Evolutionary conservation across 495 filamentous ascomycete genomes (phyloP).

Genomic region (Penicillium ucsense): DNA sequence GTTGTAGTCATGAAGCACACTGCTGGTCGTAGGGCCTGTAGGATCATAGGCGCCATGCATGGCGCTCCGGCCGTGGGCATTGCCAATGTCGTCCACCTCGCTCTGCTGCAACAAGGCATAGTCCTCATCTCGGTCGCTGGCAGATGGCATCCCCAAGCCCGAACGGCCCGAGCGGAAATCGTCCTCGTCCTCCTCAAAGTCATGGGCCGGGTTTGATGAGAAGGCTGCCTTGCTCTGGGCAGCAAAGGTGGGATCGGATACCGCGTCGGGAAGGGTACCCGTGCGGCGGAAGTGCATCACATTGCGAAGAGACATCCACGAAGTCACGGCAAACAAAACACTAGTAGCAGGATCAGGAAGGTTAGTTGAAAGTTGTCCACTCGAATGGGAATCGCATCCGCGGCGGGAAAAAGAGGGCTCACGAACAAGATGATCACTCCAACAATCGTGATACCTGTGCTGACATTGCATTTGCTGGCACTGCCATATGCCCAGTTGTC

Average conservation of each 20-base stretch:
- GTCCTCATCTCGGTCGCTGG: conserved; percentile 35
- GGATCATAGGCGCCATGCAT: conserved; percentile 33
- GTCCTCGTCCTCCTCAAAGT: conserved; percentile 40
- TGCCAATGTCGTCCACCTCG: conserved; percentile 34
- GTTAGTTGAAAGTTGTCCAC: too few relatives aligned
- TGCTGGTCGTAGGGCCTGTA: conserved; percentile 21
- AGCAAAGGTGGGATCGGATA: conserved; percentile 41
- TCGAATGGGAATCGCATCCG: neutral
- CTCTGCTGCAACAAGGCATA: conserved; percentile 39
- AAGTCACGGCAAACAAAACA: conserved; percentile 63
- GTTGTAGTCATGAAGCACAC: conserved; percentile 33
- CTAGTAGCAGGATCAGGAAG: conserved; percentile 26
- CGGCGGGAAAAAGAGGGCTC: neutral
- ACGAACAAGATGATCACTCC: conserved; percentile 75
- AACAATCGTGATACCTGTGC: conserved; percentile 68
- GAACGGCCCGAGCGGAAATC: conserved; percentile 37
- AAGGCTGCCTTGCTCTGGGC: conserved; percentile 42
- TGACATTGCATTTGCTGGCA: conserved; percentile 54
- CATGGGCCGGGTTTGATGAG: conserved; percentile 39
- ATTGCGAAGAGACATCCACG: conserved; percentile 66
- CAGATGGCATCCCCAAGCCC: conserved; percentile 20
- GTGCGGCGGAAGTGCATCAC: conserved; percentile 69
- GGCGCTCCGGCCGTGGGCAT: conserved; percentile 24
- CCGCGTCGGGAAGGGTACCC: conserved; percentile 62
- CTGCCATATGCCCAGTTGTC: conserved; percentile 46